Evolutionary conservation across 495 filamentous ascomycete species (phyloP), one percentile per base, ranked within the genome.

Genomic region (Hyphodiscus hymeniophilus): DNA sequence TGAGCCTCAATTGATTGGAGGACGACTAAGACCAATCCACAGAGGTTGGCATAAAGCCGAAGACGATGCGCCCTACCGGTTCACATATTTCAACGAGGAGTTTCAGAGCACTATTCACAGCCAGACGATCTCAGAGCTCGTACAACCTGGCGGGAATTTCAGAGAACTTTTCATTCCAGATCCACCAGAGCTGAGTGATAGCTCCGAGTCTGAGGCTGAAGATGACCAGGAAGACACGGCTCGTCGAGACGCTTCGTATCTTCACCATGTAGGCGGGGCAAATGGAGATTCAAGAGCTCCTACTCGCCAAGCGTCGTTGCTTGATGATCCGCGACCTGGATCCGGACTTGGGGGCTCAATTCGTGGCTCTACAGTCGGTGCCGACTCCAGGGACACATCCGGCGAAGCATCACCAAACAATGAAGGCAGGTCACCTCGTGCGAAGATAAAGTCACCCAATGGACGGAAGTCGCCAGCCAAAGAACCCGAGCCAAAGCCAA

Each of bases 41-140:
- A 87, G 84, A 43, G 70, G 73, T 4, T 98, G 92, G 92, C 88
- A 90, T 62, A 75, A 81, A 20, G 81, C 85, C 48, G 87, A 92
- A 54, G 89, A 95, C 31, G 94, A 95, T 42, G 81, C 81, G 1
- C 92, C 92, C 0, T 98, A 94, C 60, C 79, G 92, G 35, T 97
- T 94, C 61, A 98, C 92, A 2, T 98, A 98, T 58, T 98, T 98
- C 72, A 96, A 95, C 61, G 92, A 97, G 58, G 88, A 95, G 52
- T 87, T 97, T 50, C 81, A 82, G 39, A 89, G 84, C 57, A 97
- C 92, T 0, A 92, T 97, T 52, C 92, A 97, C 62, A 89, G 87
- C 17, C 89, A 95, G 60, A 94, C 84, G 0, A 91, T 98, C 39
- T 92, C 88, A 10, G 92, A 95, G 58, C 71, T 98, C 22, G 74